These are phyloP conservation scores for Eucalyptus tenuipes DNA, from an alignment of 345 rosid genomes.

Conservation along the genomic window DNA sequence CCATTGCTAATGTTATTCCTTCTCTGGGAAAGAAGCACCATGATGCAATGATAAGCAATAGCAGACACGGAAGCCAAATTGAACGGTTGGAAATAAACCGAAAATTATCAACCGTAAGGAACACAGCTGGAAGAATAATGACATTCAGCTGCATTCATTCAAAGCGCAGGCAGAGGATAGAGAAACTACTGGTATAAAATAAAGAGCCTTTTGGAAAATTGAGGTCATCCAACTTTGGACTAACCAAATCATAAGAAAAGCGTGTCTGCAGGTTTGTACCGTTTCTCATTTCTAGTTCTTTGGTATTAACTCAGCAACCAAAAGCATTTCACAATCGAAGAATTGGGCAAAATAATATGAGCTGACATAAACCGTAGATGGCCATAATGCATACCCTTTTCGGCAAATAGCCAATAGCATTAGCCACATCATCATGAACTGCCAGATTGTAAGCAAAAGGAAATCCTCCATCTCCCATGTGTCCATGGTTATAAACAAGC, in stretches of 20 bases:
- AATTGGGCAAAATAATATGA: not conserved
- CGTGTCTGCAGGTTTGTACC: not conserved
- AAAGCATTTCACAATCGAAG: not conserved
- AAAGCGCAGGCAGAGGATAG: not conserved
- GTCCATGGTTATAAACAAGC: conserved; percentile 20
- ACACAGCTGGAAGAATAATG: not conserved
- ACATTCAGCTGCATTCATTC: not conserved
- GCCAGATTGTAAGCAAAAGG: conserved; percentile 49
- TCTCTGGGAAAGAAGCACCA: conserved; percentile 32
- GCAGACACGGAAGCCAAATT: not conserved
- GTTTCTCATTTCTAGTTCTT: not conserved
- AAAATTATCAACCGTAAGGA: not conserved
- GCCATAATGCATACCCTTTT: conserved; percentile 47
- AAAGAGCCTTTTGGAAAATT: not conserved
- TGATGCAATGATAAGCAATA: not conserved
- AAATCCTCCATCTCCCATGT: conserved; percentile 27
- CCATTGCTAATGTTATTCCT: conserved; percentile 49
- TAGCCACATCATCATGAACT: conserved; percentile 27
- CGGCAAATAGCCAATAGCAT: conserved; percentile 28
- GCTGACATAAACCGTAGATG: not conserved
- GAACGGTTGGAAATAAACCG: not conserved
- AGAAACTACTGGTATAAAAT: not conserved
- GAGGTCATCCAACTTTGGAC: not conserved
- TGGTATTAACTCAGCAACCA: not conserved
- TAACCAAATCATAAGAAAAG: not conserved